phyloP scores from a whole-genome alignment of 345 rosid species.

The Garcia nutans region DNA sequence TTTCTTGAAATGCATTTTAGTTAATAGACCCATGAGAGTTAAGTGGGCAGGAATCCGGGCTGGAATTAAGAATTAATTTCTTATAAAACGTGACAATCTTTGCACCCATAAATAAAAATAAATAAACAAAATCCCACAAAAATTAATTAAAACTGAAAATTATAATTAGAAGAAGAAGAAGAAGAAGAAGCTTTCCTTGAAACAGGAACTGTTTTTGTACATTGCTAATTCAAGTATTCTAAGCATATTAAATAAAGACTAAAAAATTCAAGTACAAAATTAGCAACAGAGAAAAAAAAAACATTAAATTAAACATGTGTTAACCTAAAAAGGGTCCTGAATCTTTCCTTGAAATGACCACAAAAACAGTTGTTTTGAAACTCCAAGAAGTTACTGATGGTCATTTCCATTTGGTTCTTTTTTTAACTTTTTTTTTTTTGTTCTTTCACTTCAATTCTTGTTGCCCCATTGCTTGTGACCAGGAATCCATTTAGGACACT shows the following conservation, averaged over 20 bases:
- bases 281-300: neutral
- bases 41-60: constrained; percentile 49
- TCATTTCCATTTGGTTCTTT: constrained; percentile 1
- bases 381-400: constrained; percentile 15
- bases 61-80: constrained; percentile 42
- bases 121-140: neutral
- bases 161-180: neutral
- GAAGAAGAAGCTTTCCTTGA: constrained; percentile 27
- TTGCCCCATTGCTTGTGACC: constrained; percentile 81
- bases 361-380: constrained; percentile 37
- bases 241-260: constrained; percentile 38
- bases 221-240: constrained; percentile 44
- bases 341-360: constrained; percentile 45
- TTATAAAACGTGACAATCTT: constrained; percentile 25
- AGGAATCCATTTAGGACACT: constrained; percentile 92
- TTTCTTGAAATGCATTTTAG: constrained; percentile 38
- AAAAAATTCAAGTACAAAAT: constrained; percentile 8
- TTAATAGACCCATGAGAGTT: constrained; percentile 35
- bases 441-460: constrained; percentile 13
- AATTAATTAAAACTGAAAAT: neutral
- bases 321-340: constrained; percentile 34
- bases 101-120: neutral
- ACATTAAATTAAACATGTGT: constrained; percentile 21
- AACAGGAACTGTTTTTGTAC: constrained; percentile 64
- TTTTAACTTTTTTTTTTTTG: too few species aligned